These are phyloP conservation scores for Geranomyces variabilis DNA, from an alignment of 192 early-diverging fungal species.

Conservation along the genomic window DNA sequence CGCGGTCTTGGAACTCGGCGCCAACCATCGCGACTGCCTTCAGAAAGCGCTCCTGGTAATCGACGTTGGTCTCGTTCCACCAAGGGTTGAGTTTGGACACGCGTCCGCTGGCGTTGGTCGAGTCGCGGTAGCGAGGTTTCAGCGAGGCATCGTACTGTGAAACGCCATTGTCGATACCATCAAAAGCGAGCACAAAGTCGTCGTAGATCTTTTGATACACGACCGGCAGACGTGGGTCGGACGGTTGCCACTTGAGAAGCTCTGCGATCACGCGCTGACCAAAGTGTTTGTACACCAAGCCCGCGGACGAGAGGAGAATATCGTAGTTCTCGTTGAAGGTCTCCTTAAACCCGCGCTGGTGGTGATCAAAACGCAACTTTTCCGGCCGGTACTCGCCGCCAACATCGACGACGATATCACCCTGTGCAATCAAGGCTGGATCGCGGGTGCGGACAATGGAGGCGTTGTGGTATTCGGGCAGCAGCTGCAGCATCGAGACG, in stretches of 20 bases:
- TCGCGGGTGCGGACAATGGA: slow-evolving; percentile 83
- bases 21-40: slow-evolving; percentile 75
- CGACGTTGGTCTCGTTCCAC: slow-evolving; percentile 80
- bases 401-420: slow-evolving; percentile 92
- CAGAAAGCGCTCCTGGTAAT: slow-evolving; percentile 69
- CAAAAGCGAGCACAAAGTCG: slow-evolving; percentile 62
- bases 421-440: slow-evolving; percentile 70
- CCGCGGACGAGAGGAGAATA: slow-evolving; percentile 88
- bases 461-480: slow-evolving; percentile 36
- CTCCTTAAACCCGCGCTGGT: slow-evolving; percentile 91
- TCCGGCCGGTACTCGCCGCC: slow-evolving; percentile 88
- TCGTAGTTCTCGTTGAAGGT: slow-evolving; percentile 76
- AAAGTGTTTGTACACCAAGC: slow-evolving; percentile 96
- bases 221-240: slow-evolving; percentile 62
- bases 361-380: slow-evolving; percentile 81
- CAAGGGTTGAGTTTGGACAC: slow-evolving; percentile 88
- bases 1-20: slow-evolving; percentile 68
- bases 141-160: slow-evolving; percentile 80
- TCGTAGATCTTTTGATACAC: slow-evolving; percentile 87
- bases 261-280: slow-evolving; percentile 78
- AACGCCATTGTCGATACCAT: slow-evolving; percentile 95
- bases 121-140: slow-evolving; percentile 79
- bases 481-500: slow-evolving; percentile 75
- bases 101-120: slow-evolving; percentile 78
- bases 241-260: slow-evolving; percentile 51